Percentiles rank a stretch among this genome's conserved stretches.
Conservation (phyloP, 345 rosid genomes). For the Hevea brasiliensis region DNA sequence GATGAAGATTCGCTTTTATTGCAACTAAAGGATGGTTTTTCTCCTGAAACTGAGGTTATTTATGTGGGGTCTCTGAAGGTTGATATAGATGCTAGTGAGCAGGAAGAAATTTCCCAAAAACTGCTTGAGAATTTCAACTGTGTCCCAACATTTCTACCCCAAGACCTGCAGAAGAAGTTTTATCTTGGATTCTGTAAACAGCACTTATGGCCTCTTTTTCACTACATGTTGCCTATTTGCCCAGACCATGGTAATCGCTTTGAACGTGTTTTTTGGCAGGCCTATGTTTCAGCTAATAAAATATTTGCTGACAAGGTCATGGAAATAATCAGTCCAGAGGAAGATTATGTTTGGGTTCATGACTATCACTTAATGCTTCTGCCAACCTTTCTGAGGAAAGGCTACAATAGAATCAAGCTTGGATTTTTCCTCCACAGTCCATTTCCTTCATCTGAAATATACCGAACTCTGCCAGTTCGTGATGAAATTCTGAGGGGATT, state of each 20-base stretch:
- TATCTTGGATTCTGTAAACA: conserved; percentile 79
- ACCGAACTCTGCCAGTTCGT: conserved; percentile 69
- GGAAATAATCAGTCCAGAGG: conserved; percentile 75
- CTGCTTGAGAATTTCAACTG: conserved; percentile 63
- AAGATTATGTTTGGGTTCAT: conserved; percentile 76
- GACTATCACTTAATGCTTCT: conserved; percentile 85
- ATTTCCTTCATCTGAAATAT: conserved; percentile 80
- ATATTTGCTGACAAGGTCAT: conserved; percentile 75
- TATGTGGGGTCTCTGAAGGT: conserved; percentile 74
- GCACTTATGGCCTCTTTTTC: conserved; percentile 79
- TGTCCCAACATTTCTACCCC: conserved; percentile 66
- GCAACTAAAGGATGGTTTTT: conserved; percentile 69
- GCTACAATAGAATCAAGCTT: conserved; percentile 63
- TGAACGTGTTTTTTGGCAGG: conserved; percentile 71
- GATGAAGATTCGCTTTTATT: conserved; percentile 61
- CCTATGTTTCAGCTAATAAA: conserved; percentile 78
- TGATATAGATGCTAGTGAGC: conserved; percentile 52
- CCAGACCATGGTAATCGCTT: conserved; percentile 79
- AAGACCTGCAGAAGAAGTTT: conserved; percentile 61
- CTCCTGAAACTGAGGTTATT: conserved; percentile 55
- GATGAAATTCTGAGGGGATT: conserved; percentile 66
- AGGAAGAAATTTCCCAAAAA: conserved; percentile 66
- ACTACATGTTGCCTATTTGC: conserved; percentile 83
- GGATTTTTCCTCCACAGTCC: conserved; percentile 85
- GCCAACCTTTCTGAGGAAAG: conserved; percentile 77